Conservation (phyloP, 768 basidiomycete genomes). For the Kwoniella dendrophila region DNA sequence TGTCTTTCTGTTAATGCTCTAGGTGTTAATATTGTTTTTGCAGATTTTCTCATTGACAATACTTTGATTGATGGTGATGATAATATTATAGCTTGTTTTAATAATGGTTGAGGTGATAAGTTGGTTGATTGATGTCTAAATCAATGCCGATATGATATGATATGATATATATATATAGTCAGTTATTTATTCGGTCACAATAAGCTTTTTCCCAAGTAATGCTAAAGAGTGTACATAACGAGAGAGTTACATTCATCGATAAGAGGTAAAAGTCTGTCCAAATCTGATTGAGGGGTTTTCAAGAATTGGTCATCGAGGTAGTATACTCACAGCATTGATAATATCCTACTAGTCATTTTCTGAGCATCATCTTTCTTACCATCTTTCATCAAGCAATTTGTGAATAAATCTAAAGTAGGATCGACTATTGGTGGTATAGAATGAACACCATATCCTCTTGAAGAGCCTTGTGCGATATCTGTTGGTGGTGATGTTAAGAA, state of each 20-base stretch:
- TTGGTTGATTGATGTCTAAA: slow-evolving; percentile 74
- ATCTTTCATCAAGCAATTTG: slow-evolving; percentile 55
- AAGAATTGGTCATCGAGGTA: neutral
- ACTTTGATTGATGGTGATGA: slow-evolving; percentile 72
- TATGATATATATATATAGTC: slow-evolving; percentile 3
- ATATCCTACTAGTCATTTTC: slow-evolving; percentile 35
- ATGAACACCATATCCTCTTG: slow-evolving; percentile 39
- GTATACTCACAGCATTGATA: slow-evolving; percentile 43
- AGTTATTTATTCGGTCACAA: no score
- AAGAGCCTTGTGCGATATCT: neutral
- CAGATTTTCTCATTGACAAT: slow-evolving; percentile 64
- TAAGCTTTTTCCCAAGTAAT: no score
- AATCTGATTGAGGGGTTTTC: neutral
- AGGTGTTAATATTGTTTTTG: slow-evolving; percentile 70
- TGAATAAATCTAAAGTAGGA: slow-evolving; percentile 51
- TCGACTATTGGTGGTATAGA: slow-evolving; percentile 49
- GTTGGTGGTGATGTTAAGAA: slow-evolving; percentile 14
- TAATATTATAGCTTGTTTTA: slow-evolving; percentile 69
- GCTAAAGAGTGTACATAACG: no score
- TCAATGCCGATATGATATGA: slow-evolving; percentile 57
- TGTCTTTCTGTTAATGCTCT: slow-evolving; percentile 78
- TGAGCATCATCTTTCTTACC: slow-evolving; percentile 53
- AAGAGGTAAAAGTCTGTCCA: no score
- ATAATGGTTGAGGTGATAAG: slow-evolving; percentile 75
- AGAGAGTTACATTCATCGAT: no score